A percentile compares a stretch with the other conserved stretches of the same genome.
Conservation (phyloP, 2,329 filamentous ascomycete genomes). For the Drechmeria coniospora region DNA sequence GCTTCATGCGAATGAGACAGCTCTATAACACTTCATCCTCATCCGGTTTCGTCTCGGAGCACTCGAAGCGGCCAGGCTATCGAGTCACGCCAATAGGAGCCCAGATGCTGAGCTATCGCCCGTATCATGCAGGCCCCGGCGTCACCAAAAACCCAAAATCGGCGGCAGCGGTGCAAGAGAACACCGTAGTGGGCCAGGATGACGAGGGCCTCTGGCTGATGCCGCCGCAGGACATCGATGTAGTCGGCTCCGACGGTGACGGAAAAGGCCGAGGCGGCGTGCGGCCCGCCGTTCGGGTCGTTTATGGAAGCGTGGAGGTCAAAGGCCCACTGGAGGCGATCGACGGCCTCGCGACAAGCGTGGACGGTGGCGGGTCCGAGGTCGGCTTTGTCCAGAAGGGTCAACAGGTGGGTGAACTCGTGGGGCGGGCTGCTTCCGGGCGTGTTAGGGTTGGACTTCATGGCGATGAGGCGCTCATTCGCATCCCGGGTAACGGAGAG, state of each 20-base stretch:
- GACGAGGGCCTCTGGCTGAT: constrained; percentile 26
- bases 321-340: constrained; percentile 18
- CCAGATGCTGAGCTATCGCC: constrained; percentile 16
- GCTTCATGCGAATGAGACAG: no score
- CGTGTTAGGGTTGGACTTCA: constrained; percentile 1
- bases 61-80: constrained; percentile 20
- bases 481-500: constrained; percentile 9
- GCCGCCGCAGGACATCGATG: constrained; percentile 17
- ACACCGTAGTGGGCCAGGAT: constrained; percentile 34
- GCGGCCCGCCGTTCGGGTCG: constrained; percentile 8
- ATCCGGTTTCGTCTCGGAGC: no score
- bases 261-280: constrained; percentile 18
- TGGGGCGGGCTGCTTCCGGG: constrained; percentile 4
- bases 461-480: neutral
- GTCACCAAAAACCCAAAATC: constrained; percentile 23
- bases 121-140: constrained; percentile 16
- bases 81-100: constrained; percentile 17
- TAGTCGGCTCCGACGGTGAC: constrained; percentile 17
- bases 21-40: no score
- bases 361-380: constrained; percentile 12
- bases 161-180: constrained; percentile 25
- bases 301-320: constrained; percentile 14
- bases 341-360: constrained; percentile 15
- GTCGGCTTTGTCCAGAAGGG: constrained; percentile 17
- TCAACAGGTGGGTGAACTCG: constrained; percentile 12